Evolutionary conservation across 2,329 filamentous ascomycete species (phyloP), one percentile per base, ranked within the genome.

Genomic region (Ophiostoma sp.): DNA sequence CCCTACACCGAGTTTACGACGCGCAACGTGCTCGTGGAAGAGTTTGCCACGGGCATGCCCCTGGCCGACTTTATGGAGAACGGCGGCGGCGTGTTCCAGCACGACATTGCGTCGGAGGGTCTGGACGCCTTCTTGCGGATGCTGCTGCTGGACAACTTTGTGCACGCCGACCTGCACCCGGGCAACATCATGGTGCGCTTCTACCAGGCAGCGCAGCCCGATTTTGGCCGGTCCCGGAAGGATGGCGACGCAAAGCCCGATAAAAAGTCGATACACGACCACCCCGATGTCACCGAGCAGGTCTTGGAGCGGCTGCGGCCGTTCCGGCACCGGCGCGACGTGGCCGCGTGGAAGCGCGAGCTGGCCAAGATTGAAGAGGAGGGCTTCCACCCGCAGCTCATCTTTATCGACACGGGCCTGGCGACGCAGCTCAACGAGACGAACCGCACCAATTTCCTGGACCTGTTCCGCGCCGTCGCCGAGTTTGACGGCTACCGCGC

Each of bases 101-200:
- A 92, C 75, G 94, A 97, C 74, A 96, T 99, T 73, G 94, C 95
- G 3, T 90, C 96, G 71, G 94, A 98, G 81, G 95, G 95, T 0
- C 86, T 99, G 0, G 94, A 99, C 78, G 94, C 94, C 3, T 99
- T 99, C 79, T 81, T 99, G 67, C 92, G 94, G 76, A 99, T 99
- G 95, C 83, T 99, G 20, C 85, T 99, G 15, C 90, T 99, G 54
- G 95, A 99, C 79, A 99, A 99, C 78, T 99, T 99, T 78, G 90
- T 97, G 35, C 95, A 99, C 77, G 94, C 95, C 5, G 95, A 99
- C 77, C 82, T 99, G 39, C 95, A 99, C 77, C 95, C 95, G 0
- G 95, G 95, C 35, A 99, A 99, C 78, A 98, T 99, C 80, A 98
- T 99, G 94, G 94, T 99, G 66, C 93, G 96, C 73, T 99, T 99